phyloP scores from a whole-genome alignment of 73 alveolate species.

The Symbiodinium natans region DNA sequence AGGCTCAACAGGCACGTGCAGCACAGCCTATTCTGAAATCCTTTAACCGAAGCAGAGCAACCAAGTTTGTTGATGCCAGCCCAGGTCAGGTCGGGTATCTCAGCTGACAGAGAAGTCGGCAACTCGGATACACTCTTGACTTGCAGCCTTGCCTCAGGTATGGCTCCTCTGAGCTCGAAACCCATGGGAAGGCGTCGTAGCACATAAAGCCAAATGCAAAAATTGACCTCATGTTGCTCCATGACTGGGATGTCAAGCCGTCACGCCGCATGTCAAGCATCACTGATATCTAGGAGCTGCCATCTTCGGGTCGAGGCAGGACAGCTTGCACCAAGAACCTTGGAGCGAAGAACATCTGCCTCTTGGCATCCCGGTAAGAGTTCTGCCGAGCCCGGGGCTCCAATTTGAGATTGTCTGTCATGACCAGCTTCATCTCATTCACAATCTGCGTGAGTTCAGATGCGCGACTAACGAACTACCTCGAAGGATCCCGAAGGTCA shows the following conservation, averaged over 20 bases:
- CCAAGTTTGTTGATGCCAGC: slow-evolving; percentile 70
- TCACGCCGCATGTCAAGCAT: not conserved
- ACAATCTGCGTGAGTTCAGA: slow-evolving; percentile 35
- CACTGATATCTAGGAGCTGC: not conserved
- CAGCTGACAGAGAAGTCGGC: not conserved
- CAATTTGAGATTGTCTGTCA: slow-evolving; percentile 82
- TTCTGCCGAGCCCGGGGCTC: not conserved
- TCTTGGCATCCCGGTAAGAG: not conserved
- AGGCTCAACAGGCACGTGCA: no score
- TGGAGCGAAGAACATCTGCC: not conserved
- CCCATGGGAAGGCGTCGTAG: slow-evolving; percentile 92
- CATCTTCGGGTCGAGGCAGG: not conserved
- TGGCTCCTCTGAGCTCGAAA: not conserved
- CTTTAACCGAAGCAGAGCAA: not conserved
- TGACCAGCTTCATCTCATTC: slow-evolving; percentile 84
- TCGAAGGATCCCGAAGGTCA: not conserved
- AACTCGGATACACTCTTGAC: not conserved
- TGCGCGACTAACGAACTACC: not conserved
- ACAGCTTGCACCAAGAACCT: slow-evolving; percentile 80
- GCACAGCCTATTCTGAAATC: no score
- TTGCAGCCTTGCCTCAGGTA: not conserved
- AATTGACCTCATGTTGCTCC: slow-evolving; percentile 40
- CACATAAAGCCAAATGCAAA: slow-evolving; percentile 89
- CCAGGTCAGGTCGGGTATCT: slow-evolving; percentile 89
- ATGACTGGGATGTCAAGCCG: not conserved